Evolutionary conservation across 176 grass and related monocot genomes (phyloP).

Genomic region (Stipa capillata): DNA sequence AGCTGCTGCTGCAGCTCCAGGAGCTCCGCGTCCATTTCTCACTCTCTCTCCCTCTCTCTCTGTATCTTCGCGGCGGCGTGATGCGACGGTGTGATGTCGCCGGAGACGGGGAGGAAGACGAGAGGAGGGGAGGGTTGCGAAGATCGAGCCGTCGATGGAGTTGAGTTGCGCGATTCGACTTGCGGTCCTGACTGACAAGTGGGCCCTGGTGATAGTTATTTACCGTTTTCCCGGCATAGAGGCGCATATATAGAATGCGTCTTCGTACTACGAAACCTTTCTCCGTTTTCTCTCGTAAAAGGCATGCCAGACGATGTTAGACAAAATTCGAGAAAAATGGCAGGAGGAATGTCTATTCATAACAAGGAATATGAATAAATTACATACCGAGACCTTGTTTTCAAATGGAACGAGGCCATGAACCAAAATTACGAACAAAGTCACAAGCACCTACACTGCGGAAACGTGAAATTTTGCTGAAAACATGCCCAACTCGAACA

Average conservation of each 20-base stretch:
- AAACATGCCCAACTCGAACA: too few relatives aligned
- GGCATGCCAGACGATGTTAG: too few relatives aligned
- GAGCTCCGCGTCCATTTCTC: constrained; percentile 77
- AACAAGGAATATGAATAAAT: too few relatives aligned
- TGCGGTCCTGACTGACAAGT: neutral
- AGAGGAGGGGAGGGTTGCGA: neutral
- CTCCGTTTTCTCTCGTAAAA: too few relatives aligned
- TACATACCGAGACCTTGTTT: too few relatives aligned
- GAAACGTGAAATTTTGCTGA: too few relatives aligned
- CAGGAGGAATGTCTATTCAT: too few relatives aligned
- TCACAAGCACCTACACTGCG: too few relatives aligned
- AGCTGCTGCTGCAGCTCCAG: constrained; percentile 89
- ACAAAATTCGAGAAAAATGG: too few relatives aligned
- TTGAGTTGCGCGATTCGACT: constrained; percentile 2
- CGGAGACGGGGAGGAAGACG: neutral
- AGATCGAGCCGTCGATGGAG: constrained; percentile 24
- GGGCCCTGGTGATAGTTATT: neutral
- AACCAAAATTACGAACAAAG: too few relatives aligned
- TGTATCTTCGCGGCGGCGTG: neutral
- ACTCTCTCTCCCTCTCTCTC: neutral
- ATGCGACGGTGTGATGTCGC: neutral
- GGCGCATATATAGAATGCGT: neutral
- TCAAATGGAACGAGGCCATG: too few relatives aligned
- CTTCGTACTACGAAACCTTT: neutral
- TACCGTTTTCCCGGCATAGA: neutral